These are phyloP conservation scores for Aspergillus sp. DNA, from an alignment of 2,329 filamentous ascomycete species.

Conservation along the genomic window DNA sequence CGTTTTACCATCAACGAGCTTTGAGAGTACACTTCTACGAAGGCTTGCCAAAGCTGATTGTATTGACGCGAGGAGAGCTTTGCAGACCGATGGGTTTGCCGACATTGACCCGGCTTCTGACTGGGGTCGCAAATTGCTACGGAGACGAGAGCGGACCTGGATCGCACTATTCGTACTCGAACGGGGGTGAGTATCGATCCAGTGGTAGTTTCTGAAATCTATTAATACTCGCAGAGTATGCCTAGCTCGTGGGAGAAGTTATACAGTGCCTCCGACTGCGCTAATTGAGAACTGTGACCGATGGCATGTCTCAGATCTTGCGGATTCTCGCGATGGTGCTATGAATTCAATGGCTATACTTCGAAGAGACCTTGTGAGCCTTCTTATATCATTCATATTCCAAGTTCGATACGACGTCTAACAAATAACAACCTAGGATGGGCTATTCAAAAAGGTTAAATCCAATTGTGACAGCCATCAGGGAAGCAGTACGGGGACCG, in stretches of 20 bases:
- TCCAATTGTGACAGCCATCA: constrained; percentile 41
- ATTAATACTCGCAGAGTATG: constrained; percentile 54
- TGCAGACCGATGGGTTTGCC: constrained; percentile 67
- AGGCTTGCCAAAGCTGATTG: constrained; percentile 65
- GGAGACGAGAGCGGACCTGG: constrained; percentile 68
- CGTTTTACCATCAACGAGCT: constrained; percentile 55
- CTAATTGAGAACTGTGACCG: constrained; percentile 66
- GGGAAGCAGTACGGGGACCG: constrained; percentile 30
- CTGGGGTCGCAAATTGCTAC: constrained; percentile 60
- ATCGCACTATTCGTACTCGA: constrained; percentile 71
- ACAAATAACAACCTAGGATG: constrained; percentile 25
- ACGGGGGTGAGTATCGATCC: constrained; percentile 51
- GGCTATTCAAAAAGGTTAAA: constrained; percentile 29
- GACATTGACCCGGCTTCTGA: constrained; percentile 62
- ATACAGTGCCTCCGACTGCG: constrained; percentile 66
- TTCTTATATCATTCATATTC: background rate
- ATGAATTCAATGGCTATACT: constrained; percentile 70
- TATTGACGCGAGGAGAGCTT: constrained; percentile 64
- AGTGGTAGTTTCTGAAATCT: background rate
- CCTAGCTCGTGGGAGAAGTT: constrained; percentile 66
- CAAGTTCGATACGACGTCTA: constrained; percentile 2
- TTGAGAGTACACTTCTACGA: constrained; percentile 47
- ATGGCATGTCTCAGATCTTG: constrained; percentile 65
- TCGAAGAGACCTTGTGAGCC: constrained; percentile 62
- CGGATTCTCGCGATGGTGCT: constrained; percentile 68